These are phyloP conservation scores for Claviceps africana DNA, from an alignment of 2,329 filamentous ascomycete genomes.

Conservation along the genomic window DNA sequence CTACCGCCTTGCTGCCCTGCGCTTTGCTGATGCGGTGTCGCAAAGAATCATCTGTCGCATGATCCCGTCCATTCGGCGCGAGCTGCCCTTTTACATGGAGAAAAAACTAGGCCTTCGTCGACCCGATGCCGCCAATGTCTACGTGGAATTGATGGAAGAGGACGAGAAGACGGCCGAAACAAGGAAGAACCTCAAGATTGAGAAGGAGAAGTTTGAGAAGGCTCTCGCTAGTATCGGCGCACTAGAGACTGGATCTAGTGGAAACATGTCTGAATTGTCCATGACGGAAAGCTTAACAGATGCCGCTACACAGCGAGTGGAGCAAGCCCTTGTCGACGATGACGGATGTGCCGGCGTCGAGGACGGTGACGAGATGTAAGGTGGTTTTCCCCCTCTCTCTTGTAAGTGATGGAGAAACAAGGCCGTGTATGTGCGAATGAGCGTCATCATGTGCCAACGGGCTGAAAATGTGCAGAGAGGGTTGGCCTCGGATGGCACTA, in stretches of 20 bases:
- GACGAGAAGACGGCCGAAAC: slow-evolving; percentile 27
- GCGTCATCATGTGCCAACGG: neutral
- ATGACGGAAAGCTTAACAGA: slow-evolving; percentile 9
- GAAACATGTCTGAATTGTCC: slow-evolving; percentile 1
- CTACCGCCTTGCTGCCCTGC: slow-evolving; percentile 50
- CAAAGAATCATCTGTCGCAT: slow-evolving; percentile 35
- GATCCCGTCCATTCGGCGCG: slow-evolving; percentile 28
- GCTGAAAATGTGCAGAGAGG: neutral
- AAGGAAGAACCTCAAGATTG: slow-evolving; percentile 27
- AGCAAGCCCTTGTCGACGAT: neutral
- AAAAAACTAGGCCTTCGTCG: slow-evolving; percentile 27
- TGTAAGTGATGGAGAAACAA: neutral
- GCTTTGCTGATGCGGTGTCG: slow-evolving; percentile 45
- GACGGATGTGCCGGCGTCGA: neutral
- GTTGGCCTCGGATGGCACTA: neutral
- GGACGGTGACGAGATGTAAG: slow-evolving; percentile 1
- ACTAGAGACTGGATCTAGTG: slow-evolving; percentile 23
- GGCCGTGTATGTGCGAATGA: neutral
- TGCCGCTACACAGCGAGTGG: slow-evolving; percentile 7
- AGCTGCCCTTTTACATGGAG: slow-evolving; percentile 29
- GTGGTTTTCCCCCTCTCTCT: neutral
- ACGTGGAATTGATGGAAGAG: slow-evolving; percentile 34
- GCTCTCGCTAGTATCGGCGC: slow-evolving; percentile 32
- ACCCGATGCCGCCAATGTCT: slow-evolving; percentile 17
- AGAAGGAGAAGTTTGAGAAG: slow-evolving; percentile 31